These are phyloP conservation scores for Yamadazyma triangularis DNA, from an alignment of 1,139 yeast genomes.

Conservation along the genomic window DNA sequence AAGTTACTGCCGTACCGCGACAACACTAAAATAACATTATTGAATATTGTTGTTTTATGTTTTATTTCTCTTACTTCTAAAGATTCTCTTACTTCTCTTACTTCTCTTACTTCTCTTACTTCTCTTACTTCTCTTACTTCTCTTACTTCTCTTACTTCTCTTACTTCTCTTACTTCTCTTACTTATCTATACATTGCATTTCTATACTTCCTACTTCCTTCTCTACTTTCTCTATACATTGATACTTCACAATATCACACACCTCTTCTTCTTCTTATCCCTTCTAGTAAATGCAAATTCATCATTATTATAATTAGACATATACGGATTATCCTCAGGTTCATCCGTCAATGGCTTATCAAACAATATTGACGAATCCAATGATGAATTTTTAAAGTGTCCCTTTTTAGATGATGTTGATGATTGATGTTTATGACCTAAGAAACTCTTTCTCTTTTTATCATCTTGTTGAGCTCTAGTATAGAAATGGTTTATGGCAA, in stretches of 20 bases:
- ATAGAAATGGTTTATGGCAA: conserved; percentile 38
- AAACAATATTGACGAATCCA: conserved; percentile 33
- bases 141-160: no score
- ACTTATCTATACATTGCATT: no score
- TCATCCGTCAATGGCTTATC: conserved; percentile 40
- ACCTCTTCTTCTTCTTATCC: conserved; percentile 25
- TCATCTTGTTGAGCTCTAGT: conserved; percentile 37
- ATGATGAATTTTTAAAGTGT: conserved; percentile 35
- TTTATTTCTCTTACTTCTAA: no score
- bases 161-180: no score
- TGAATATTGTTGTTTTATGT: no score
- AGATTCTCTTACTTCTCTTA: no score
- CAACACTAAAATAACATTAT: no score
- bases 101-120: no score
- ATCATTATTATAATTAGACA: conserved; percentile 29
- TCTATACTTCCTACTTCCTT: no score
- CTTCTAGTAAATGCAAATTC: conserved; percentile 41
- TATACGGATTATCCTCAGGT: conserved; percentile 29
- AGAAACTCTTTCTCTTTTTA: conserved; percentile 27
- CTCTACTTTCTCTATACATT: no score
- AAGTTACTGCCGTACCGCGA: no score
- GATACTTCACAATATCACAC: conserved; percentile 31
- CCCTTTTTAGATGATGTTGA: conserved; percentile 20
- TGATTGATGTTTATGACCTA: conserved; percentile 25
- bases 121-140: no score